Evolutionary conservation across 1,284 basidiomycete genomes (phyloP), one percentile per base, ranked within the genome.

Genomic region (Irpex sp.): DNA sequence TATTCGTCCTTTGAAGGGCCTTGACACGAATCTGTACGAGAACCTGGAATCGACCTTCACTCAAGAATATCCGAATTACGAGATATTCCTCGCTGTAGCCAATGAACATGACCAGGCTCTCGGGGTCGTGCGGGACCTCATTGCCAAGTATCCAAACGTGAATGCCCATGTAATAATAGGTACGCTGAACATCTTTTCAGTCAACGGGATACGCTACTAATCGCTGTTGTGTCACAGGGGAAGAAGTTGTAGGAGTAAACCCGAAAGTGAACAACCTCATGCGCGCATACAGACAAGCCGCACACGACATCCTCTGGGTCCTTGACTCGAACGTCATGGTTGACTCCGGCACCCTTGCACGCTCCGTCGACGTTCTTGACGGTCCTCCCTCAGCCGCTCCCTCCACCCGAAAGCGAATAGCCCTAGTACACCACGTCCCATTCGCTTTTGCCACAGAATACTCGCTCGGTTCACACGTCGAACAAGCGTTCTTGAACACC

Each of bases 221-320:
- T 62, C 57, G 64, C 52, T 36, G 48, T 48, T 65, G 59, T 52
- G 34, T 65, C 61, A n/a, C 58, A 73, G 90, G 90, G 36, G 86
- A 89, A 70, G 87, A 92, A 63, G 71, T 81, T 38, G 85, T 97
- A 17, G 96, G 97, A 1, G 90, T 96, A 48, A 99, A 99, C 72
- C 97, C 97, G 1, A 99, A 99, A 81, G 91, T 99, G 71, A 98
- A 98, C 81, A 99, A 99, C 74, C 87, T 99, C 48, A 85, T 97
- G 65, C 86, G 88, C 47, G 84, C 96, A 3, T 98, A 97, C 74
- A 81, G 81, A 48, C 79, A 86, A 71, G 96, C 97, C 0, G 78
- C 83, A 62, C 82, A 97, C 74, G 96, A 99, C 73, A 92, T 98
- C 58, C 79, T 99, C 57, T 99, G 97, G 97, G 92, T 99, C 9